Evolutionary conservation across 2,329 filamentous ascomycete species (phyloP), one percentile per base, ranked within the genome.

Genomic region (Apiospora phragmitis): DNA sequence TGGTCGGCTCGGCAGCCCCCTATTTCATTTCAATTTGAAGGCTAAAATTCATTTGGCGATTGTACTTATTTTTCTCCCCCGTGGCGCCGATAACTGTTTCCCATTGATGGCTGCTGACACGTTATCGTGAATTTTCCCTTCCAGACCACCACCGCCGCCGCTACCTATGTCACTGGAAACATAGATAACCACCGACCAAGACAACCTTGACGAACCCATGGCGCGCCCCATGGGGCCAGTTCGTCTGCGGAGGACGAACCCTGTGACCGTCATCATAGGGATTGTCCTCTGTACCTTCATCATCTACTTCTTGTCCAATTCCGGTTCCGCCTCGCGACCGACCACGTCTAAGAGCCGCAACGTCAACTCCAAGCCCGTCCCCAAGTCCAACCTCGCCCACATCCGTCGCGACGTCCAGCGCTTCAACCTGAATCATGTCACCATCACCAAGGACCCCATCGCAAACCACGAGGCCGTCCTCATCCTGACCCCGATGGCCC

Each of bases 391-490:
- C 79, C 86, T 89, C 67, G 86, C 83, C 75, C 79, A 82, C 70
- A 85, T 86, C 59, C 92, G 94, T 67, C 94, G 95, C 69, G 95
- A 95, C 11, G 95, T 99, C 65, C 90, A 93, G 47, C 94, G 94
- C 81, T 98, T 98, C 85, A 91, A 97, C 81, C 92, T 99, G 83
- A 98, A 98, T 86, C 95, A 95, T 83, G 89, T 98, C 76, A 98
- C 95, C 59, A 93, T 93, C 71, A 93, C 95, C 26, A 81, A 87
- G 68, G 88, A 93, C 74, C 94, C 96, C 1, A 85, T 94, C 68
- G 89, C 87, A 73, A 96, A 97, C 79, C 86, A 90, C 74, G 96
- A 99, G 84, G 92, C 92, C 68, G 88, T 99, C 71, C 90, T 99
- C 70, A 93, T 99, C 79, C 88, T 99, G 72, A 98, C 96, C 1